Evolutionary conservation across 345 rosid species (phyloP).

Genomic region (Camelina sativa): DNA sequence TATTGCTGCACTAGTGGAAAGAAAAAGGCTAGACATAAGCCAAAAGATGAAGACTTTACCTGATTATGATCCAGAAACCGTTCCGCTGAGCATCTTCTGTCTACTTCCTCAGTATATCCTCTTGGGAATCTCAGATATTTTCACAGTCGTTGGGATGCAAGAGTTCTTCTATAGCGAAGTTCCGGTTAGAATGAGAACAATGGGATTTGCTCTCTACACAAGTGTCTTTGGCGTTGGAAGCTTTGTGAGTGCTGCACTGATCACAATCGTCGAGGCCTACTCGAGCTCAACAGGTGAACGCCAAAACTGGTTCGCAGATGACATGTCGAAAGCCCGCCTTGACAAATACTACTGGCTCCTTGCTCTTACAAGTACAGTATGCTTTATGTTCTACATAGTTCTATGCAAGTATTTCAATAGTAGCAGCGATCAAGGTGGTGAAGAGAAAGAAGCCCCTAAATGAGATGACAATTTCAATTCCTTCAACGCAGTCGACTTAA

Average conservation of each 20-base stretch:
- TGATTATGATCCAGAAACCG: slow-evolving; percentile 39
- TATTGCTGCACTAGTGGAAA: slow-evolving; percentile 72
- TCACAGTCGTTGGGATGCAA: slow-evolving; percentile 90
- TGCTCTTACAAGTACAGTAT: slow-evolving; percentile 52
- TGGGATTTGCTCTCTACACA: slow-evolving; percentile 76
- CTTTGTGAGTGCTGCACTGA: slow-evolving; percentile 67
- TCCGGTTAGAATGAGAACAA: slow-evolving; percentile 70
- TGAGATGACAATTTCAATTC: background rate
- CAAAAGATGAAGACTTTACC: slow-evolving; percentile 16
- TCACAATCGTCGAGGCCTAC: slow-evolving; percentile 51
- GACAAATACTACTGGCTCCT: slow-evolving; percentile 75
- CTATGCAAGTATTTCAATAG: slow-evolving; percentile 56
- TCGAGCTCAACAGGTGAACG: slow-evolving; percentile 47
- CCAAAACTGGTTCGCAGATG: slow-evolving; percentile 70
- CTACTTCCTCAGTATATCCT: slow-evolving; percentile 78
- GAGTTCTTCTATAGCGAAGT: slow-evolving; percentile 83
- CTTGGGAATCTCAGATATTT: slow-evolving; percentile 72
- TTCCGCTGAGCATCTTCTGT: slow-evolving; percentile 53
- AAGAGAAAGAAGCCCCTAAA: background rate
- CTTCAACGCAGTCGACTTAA: background rate
- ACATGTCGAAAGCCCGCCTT: slow-evolving; percentile 69
- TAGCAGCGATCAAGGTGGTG: slow-evolving; percentile 41
- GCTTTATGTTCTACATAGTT: slow-evolving; percentile 56
- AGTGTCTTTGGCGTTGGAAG: slow-evolving; percentile 70
- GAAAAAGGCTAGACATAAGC: slow-evolving; percentile 54